Evolutionary conservation across 768 basidiomycete genomes (phyloP).

Genomic region (Nidula microcarpa): DNA sequence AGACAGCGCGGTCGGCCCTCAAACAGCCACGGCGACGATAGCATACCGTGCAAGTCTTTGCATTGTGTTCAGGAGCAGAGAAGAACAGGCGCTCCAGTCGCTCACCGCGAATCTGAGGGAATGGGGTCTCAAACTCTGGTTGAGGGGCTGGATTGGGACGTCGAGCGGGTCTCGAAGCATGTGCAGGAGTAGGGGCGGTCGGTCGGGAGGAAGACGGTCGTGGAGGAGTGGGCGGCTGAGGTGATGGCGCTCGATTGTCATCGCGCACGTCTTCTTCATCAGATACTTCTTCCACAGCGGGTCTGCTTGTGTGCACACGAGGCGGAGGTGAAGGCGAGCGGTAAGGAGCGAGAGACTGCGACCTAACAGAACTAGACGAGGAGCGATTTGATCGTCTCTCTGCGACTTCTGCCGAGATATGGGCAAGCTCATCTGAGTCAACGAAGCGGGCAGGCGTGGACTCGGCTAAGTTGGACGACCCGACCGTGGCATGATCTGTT

Average conservation of each 20-base stretch:
- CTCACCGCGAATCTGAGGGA: slow-evolving; percentile 81
- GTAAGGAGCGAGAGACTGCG: not conserved
- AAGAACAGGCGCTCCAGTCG: slow-evolving; percentile 81
- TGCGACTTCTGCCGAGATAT: slow-evolving; percentile 64
- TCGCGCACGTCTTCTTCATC: slow-evolving; percentile 3
- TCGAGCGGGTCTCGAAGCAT: not conserved
- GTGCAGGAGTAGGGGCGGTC: slow-evolving; percentile 1
- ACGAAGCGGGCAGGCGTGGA: slow-evolving; percentile 36
- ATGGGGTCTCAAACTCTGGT: slow-evolving; percentile 44
- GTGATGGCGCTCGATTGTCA: slow-evolving; percentile 3
- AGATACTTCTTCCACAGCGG: slow-evolving; percentile 10
- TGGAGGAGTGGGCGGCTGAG: not conserved
- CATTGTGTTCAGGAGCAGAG: slow-evolving; percentile 72
- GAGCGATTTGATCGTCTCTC: slow-evolving; percentile 54
- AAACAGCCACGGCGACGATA: slow-evolving; percentile 35
- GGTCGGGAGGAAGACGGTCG: slow-evolving; percentile 4
- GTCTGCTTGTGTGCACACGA: not conserved
- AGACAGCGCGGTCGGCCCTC: slow-evolving; percentile 6
- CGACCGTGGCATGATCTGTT: slow-evolving; percentile 52
- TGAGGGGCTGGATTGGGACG: slow-evolving; percentile 4
- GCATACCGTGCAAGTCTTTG: slow-evolving; percentile 66
- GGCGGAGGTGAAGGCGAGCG: slow-evolving; percentile 1
- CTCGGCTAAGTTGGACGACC: slow-evolving; percentile 27
- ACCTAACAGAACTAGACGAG: not conserved
- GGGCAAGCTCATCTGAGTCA: slow-evolving; percentile 54